Conservation (phyloP, 1,284 basidiomycete genomes). For the Apiotrichum gracile region DNA sequence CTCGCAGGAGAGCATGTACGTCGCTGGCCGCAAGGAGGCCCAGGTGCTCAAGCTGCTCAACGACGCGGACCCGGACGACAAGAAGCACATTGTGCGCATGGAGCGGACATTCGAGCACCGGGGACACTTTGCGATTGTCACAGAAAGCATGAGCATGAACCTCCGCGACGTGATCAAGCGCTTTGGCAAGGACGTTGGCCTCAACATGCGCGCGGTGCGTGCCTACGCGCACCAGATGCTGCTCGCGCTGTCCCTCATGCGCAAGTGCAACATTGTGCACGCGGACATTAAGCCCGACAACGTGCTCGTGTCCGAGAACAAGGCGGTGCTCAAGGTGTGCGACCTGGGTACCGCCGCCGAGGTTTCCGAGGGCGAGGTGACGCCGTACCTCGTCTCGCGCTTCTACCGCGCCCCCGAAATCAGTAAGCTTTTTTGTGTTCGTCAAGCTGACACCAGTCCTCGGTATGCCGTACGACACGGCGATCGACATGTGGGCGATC, state of each 20-base stretch:
- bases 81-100: conserved; percentile 87
- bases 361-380: conserved; percentile 82
- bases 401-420: conserved; percentile 99
- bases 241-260: conserved; percentile 73
- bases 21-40: conserved; percentile 88
- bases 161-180: conserved; percentile 95
- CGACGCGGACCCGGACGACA: conserved; percentile 89
- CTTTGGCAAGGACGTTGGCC: conserved; percentile 96
- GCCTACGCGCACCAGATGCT: conserved; percentile 97
- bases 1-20: conserved; percentile 96
- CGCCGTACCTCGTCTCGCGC: conserved; percentile 93
- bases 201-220: conserved; percentile 94
- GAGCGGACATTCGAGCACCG: conserved; percentile 94
- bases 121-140: conserved; percentile 93
- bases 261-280: conserved; percentile 89
- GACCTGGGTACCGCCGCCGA: conserved; percentile 95
- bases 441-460: conserved; percentile 59
- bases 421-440: conserved; percentile 57
- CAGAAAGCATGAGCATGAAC: conserved; percentile 95
- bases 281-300: conserved; percentile 98
- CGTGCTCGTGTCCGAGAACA: conserved; percentile 89
- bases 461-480: conserved; percentile 87
- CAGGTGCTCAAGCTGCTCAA: conserved; percentile 80
- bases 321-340: conserved; percentile 88
- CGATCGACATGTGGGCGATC: conserved; percentile 94